Evolutionary conservation across 345 rosid species (phyloP), one percentile per base, ranked within the genome.

Genomic region (Gossypium bickii): DNA sequence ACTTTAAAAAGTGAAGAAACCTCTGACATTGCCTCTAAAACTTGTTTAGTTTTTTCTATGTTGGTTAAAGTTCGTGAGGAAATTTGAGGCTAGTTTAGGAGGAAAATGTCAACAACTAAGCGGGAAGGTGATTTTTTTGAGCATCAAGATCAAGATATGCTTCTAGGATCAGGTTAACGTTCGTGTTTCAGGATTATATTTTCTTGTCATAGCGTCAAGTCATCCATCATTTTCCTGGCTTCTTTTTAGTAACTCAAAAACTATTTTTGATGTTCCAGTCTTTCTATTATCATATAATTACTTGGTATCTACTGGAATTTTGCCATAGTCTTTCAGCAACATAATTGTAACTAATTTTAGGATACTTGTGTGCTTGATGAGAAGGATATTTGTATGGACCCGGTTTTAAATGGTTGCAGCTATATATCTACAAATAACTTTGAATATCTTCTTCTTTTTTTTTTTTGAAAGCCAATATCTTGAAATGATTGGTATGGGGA

Each of bases 1-100:
- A 49, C 72, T 68, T 51, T 25, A 17, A 47, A 49, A 68, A 15
- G 38, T 49, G 58, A 68, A 25, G 72, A 68, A 68, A 34, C 47
- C 34, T 22, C 2, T 47, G 18, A 22, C 18, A 47, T 12, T 45
- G 55, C 12, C 24, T 67, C 34, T 67, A 17, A 67, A 67, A 45
- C 20, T 45, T 47, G n/a, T 67, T 67, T 67, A 45, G 38, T 22
- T 63, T 59, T 22, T 47, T 66, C 51, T 43, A 41, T 65, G 49
- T 65, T 43, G 69, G 51, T 43, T 18, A 25, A 41, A 65, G 71
- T 67, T 25, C 1, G 45, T 12, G 18, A 67, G 38, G 29, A 67
- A 12, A n/a, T 17, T 43, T 4, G 25, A 63, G 53, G 55, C 18
- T 51, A 60, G 59, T 69, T 51, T 69, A 49, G 72, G 72, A 51